Evolutionary conservation across 225 moss, liverwort and hornwort species (phyloP), one percentile per base, ranked within the genome.

Genomic region (Antitrichia curtipendula): DNA sequence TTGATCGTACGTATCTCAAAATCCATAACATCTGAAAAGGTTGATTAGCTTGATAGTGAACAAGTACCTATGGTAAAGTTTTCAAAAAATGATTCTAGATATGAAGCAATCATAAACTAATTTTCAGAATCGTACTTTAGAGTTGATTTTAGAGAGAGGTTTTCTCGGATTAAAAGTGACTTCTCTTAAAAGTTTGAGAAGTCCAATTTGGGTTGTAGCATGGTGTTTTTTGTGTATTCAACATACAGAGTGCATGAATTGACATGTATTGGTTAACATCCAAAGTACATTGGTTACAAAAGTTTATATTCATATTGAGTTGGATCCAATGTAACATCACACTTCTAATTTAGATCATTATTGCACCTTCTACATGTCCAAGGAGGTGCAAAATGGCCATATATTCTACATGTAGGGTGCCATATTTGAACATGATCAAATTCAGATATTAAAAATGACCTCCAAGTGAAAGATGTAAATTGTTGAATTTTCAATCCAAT

Each of bases 11-110:
- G 27, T 41, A 8, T 41, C 2, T 41, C 9, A 70, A 70, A 41
- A 25, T 70, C 3, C 1, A 0, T 41, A 47, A 29, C 0, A 18
- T 31, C 0, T 0, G 0, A 31, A 72, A 28, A 28, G 9, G 16
- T 16, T 71, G 71, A 71, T 43, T 43, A 16, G 10, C 10, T 71
- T 45, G 10, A 65, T n/a, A 11, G 10, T 65, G 11, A 65, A 65
- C 6, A 20, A 21, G 3, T 36, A 65, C 3, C 5, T 16, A 36
- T 65, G 20, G 11, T 66, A n/a, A 66, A n/a, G 21, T 11, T 66
- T n/a, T 6, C 36, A 36, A 65, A 22, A 66, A 68, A 38, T 68
- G 38, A 73, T 47, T 70, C 18, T 47, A 73, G 4, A 47, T 73
- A 45, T 18, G 47, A 73, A 11, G 29, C 6, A 73, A 73, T 29